Evolutionary conservation across 306 rosid species (phyloP).

Genomic region (Hylodesmum podocarpum): DNA sequence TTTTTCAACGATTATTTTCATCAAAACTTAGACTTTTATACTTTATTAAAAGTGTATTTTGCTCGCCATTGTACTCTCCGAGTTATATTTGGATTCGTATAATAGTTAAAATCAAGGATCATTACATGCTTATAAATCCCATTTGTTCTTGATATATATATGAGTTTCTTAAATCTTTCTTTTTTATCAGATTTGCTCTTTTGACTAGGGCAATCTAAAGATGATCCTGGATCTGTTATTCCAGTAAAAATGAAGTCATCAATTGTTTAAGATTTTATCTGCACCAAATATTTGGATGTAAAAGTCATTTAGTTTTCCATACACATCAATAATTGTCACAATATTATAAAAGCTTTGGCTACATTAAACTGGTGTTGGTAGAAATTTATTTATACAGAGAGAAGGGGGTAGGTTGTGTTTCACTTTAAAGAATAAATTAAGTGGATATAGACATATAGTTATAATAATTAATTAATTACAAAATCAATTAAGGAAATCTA

Average conservation of each 20-base stretch:
- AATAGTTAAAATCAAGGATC: background rate
- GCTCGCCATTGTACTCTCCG: background rate
- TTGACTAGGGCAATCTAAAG: conserved; percentile 28
- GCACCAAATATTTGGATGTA: too few species aligned
- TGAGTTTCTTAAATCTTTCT: conserved; percentile 16
- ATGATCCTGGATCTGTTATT: background rate
- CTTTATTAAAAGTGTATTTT: background rate
- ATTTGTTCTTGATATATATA: conserved; percentile 28
- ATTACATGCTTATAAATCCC: background rate
- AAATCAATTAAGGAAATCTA: background rate
- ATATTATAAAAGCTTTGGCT: too few species aligned
- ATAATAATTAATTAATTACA: background rate
- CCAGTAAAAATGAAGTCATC: background rate
- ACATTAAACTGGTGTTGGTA: too few species aligned
- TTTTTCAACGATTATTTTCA: background rate
- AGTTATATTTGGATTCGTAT: conserved; percentile 1
- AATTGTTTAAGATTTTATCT: too few species aligned
- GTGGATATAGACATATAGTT: too few species aligned
- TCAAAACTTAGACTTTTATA: background rate
- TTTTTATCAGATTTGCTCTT: conserved; percentile 11
- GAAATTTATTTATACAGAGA: too few species aligned
- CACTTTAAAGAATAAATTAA: background rate
- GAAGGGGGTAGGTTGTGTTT: too few species aligned
- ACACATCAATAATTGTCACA: too few species aligned
- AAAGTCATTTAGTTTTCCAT: too few species aligned